Evolutionary conservation across 2,329 filamentous ascomycete genomes (phyloP).

Genomic region (Diaporthe australafricana): DNA sequence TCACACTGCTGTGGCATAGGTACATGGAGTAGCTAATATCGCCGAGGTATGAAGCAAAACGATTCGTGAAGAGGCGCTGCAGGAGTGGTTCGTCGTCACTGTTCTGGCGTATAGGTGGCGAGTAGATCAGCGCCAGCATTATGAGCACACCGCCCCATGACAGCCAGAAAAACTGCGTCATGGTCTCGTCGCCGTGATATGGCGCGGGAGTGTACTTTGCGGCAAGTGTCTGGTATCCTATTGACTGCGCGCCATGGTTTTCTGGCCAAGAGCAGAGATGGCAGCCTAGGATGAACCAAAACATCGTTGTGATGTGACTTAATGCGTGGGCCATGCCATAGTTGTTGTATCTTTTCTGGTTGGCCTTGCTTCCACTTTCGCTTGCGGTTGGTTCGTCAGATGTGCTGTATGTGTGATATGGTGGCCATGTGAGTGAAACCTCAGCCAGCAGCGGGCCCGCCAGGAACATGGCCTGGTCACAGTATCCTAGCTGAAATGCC

Average conservation of each 20-base stretch:
- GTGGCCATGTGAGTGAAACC: slow-evolving; percentile 21
- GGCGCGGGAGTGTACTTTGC: neutral
- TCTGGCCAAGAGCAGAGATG: slow-evolving; percentile 16
- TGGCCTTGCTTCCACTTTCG: neutral
- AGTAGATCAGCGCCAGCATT: slow-evolving; percentile 41
- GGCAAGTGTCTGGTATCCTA: neutral
- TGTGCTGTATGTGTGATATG: neutral
- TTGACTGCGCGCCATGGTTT: neutral
- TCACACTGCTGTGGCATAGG: slow-evolving; percentile 39
- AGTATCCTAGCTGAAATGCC: slow-evolving; percentile 31
- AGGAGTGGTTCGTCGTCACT: slow-evolving; percentile 29
- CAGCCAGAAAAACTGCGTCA: neutral
- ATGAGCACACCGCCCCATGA: slow-evolving; percentile 35
- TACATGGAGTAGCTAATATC: slow-evolving; percentile 42
- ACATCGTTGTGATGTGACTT: neutral
- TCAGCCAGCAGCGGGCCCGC: slow-evolving; percentile 42
- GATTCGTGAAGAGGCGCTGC: slow-evolving; percentile 41
- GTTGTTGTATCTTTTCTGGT: neutral
- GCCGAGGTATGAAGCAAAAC: slow-evolving; percentile 41
- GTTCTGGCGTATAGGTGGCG: slow-evolving; percentile 28
- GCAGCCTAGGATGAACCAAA: slow-evolving; percentile 5
- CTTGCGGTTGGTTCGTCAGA: neutral
- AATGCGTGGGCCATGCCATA: neutral
- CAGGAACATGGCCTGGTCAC: slow-evolving; percentile 15
- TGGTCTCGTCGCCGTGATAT: neutral